These are phyloP conservation scores for Fusarium xyrophilum DNA, from an alignment of 2,329 filamentous ascomycete genomes.

Conservation along the genomic window DNA sequence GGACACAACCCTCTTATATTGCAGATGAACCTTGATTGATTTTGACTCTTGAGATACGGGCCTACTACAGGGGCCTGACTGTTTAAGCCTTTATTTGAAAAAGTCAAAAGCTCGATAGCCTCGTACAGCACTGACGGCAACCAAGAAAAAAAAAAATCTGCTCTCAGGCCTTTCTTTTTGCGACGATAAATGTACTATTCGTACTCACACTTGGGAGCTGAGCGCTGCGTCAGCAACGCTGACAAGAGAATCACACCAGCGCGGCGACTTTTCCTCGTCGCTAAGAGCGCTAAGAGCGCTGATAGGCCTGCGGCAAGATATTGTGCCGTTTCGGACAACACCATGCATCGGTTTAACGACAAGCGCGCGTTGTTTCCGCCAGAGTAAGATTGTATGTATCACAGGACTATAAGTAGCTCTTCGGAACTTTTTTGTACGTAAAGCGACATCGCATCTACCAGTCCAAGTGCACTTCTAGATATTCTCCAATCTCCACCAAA, in stretches of 20 bases:
- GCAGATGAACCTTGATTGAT: too few species aligned
- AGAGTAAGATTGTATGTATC: accelerated
- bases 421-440: accelerated
- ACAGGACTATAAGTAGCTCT: not conserved
- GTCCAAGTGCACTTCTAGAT: not conserved
- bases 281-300: accelerated
- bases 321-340: not conserved
- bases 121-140: too few species aligned
- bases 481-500: not conserved
- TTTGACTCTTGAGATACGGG: too few species aligned
- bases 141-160: too few species aligned
- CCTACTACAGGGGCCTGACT: too few species aligned
- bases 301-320: not conserved
- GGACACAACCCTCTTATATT: not conserved
- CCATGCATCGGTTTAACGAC: too few species aligned
- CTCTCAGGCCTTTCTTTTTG: not conserved
- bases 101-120: too few species aligned
- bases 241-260: not conserved
- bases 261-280: not conserved
- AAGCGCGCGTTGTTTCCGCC: not conserved
- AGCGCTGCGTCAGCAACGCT: not conserved
- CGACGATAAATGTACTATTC: not conserved
- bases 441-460: too few species aligned
- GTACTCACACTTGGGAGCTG: too few species aligned
- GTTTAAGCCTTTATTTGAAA: too few species aligned